Evolutionary conservation across 768 basidiomycete genomes (phyloP).

Genomic region (Lactarius deliciosus): DNA sequence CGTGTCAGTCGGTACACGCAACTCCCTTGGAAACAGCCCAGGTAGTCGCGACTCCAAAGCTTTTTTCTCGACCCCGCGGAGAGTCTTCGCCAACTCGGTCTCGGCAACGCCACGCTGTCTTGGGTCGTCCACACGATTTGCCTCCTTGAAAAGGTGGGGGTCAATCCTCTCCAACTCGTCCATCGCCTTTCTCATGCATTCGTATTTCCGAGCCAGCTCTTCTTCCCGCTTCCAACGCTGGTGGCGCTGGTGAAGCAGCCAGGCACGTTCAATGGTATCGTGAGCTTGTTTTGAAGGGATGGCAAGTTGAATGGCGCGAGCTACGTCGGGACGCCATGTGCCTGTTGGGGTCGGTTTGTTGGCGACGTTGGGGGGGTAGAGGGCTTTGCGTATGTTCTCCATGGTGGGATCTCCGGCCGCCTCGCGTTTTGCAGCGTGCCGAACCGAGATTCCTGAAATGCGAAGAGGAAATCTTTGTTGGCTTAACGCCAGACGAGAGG

Average conservation of each 20-base stretch:
- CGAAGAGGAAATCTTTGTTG: constrained; percentile 38
- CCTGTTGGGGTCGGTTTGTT: constrained; percentile 75
- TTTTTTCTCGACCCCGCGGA: constrained; percentile 65
- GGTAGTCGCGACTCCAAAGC: constrained; percentile 74
- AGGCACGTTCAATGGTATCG: constrained; percentile 89
- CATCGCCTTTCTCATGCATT: constrained; percentile 83
- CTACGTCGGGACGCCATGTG: constrained; percentile 80
- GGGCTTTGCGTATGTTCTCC: constrained; percentile 71
- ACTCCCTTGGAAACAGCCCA: constrained; percentile 84
- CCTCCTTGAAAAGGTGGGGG: constrained; percentile 60
- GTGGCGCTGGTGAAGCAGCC: constrained; percentile 78
- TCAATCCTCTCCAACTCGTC: constrained; percentile 66
- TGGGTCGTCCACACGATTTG: constrained; percentile 75
- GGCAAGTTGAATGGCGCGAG: constrained; percentile 72
- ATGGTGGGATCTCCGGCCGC: constrained; percentile 55
- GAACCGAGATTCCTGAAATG: constrained; percentile 39
- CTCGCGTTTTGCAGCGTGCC: constrained; percentile 43
- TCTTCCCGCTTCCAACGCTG: constrained; percentile 65
- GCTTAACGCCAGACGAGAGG: constrained; percentile 41
- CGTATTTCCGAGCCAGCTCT: constrained; percentile 74
- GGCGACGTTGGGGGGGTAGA: constrained; percentile 78
- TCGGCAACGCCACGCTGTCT: constrained; percentile 57
- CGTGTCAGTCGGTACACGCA: constrained; percentile 83
- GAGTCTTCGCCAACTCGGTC: constrained; percentile 55
- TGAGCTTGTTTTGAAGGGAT: constrained; percentile 89